Conservation (phyloP, 2,329 filamentous ascomycete species). For the Colletotrichum cordylinicola region DNA sequence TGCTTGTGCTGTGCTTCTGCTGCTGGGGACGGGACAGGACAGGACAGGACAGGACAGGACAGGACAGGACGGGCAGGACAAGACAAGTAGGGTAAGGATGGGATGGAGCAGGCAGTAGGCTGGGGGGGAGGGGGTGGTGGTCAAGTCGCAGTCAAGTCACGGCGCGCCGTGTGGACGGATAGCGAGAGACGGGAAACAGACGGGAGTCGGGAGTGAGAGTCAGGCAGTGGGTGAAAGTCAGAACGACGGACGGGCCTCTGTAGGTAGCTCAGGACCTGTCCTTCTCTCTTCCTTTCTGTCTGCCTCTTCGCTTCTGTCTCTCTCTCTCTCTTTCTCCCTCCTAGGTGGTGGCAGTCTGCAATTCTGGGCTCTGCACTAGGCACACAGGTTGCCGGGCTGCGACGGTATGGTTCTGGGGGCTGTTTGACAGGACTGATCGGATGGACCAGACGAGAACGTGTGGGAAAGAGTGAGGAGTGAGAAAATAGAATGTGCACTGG, state of each 20-base stretch:
- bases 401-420: neutral
- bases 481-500: conserved; percentile 20
- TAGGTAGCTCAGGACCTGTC: neutral
- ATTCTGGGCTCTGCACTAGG: neutral
- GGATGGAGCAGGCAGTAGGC: neutral
- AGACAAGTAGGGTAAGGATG: neutral
- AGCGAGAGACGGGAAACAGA: neutral
- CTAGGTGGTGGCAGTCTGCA: neutral
- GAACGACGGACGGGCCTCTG: neutral
- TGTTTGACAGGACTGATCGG: neutral
- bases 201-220: neutral
- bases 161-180: neutral
- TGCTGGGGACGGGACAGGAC: neutral
- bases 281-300: neutral
- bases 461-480: conserved; percentile 7
- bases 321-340: neutral
- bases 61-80: neutral
- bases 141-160: neutral
- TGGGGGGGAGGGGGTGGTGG: neutral
- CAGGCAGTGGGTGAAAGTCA: neutral
- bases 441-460: neutral
- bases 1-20: neutral
- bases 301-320: neutral
- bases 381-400: neutral
- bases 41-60: neutral